Evolutionary conservation across 2,329 filamentous ascomycete species (phyloP).

Genomic region (Aspergillus ibericus): DNA sequence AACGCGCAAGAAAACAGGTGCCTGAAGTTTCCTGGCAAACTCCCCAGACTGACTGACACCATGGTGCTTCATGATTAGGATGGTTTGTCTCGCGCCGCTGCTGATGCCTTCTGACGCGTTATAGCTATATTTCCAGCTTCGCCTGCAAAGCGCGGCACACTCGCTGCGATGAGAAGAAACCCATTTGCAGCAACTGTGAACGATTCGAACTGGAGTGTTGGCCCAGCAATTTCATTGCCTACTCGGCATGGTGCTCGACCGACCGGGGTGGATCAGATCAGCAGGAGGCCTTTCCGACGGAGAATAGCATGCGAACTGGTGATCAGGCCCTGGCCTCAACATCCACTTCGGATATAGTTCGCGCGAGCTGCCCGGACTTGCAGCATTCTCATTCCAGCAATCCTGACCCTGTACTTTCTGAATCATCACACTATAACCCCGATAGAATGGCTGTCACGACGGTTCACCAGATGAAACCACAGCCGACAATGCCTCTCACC

Average conservation of each 20-base stretch:
- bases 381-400: background rate
- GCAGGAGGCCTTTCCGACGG: background rate
- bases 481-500: background rate
- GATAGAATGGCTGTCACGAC: background rate
- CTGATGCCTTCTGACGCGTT: background rate
- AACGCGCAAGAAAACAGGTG: background rate
- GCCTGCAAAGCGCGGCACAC: conserved; percentile 1
- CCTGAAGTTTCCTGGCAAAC: background rate
- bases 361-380: background rate
- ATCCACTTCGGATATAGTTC: background rate
- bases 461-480: background rate
- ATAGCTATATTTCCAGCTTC: background rate
- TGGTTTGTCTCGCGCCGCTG: background rate
- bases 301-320: background rate
- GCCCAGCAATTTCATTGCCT: background rate
- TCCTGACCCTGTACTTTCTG: background rate
- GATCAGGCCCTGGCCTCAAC: background rate
- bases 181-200: conserved; percentile 5
- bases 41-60: background rate
- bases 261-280: background rate
- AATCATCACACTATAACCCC: background rate
- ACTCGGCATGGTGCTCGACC: background rate
- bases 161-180: conserved; percentile 5
- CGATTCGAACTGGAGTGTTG: background rate
- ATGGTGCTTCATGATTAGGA: background rate